A percentile compares a stretch with the other conserved stretches of the same genome.
These are phyloP conservation scores for Basipetospora chlamydospora DNA, from an alignment of 2,329 filamentous ascomycete species.

Conservation along the genomic window DNA sequence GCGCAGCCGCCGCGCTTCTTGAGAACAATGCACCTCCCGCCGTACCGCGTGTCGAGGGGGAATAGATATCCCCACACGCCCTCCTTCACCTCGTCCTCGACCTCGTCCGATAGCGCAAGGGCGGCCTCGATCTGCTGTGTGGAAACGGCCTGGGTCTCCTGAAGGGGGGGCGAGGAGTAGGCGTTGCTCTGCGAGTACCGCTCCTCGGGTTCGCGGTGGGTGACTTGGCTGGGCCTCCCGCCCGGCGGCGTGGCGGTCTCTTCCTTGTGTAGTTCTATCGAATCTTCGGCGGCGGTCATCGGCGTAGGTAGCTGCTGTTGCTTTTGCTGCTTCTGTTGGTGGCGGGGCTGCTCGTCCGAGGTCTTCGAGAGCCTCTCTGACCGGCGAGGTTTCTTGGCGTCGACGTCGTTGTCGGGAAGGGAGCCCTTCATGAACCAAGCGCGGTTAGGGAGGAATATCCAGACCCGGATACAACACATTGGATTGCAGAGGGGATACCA, in stretches of 20 bases:
- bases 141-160: conserved; percentile 42
- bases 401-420: conserved; percentile 45
- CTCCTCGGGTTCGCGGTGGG: conserved; percentile 35
- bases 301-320: conserved; percentile 68
- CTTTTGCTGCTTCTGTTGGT: conserved; percentile 45
- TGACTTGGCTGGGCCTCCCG: conserved; percentile 38
- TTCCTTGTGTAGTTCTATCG: conserved; percentile 49
- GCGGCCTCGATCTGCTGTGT: conserved; percentile 66
- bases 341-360: conserved; percentile 12
- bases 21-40: conserved; percentile 53
- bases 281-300: conserved; percentile 47
- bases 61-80: conserved; percentile 95
- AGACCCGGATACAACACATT: conserved; percentile 5
- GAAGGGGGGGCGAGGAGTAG: conserved; percentile 44
- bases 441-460: conserved; percentile 10
- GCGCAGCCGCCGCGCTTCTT: conserved; percentile 60
- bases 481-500: neutral
- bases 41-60: conserved; percentile 58
- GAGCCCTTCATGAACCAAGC: conserved; percentile 39
- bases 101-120: conserved; percentile 52
- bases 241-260: conserved; percentile 56
- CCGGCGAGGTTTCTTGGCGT: conserved; percentile 72
- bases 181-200: conserved; percentile 27
- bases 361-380: conserved; percentile 45
- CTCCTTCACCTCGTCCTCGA: conserved; percentile 68